A percentile compares a stretch with the other conserved stretches of the same genome.
phyloP scores from a whole-genome alignment of 805 yeast genomes.

The Kodamaea fukazawae region DNA sequence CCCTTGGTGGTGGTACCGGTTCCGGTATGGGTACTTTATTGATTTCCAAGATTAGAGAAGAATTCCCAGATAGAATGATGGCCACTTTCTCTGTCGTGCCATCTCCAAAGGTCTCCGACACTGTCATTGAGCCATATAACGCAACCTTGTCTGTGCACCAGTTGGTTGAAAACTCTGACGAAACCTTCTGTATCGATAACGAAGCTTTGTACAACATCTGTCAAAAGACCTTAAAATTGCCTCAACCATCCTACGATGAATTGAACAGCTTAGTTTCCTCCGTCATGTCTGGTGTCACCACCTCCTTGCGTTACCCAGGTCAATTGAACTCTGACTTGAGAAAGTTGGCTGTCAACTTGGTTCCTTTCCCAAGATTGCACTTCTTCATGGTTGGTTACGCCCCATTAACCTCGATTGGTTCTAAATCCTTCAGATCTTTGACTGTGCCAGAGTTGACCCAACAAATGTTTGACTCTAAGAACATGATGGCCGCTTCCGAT shows the following conservation, averaged over 20 bases:
- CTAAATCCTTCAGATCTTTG: conserved; percentile 78
- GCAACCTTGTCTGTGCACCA: conserved; percentile 90
- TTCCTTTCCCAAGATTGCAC: conserved; percentile 93
- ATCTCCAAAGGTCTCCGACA: conserved; percentile 85
- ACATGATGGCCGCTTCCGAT: conserved; percentile 95
- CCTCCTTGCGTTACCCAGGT: conserved; percentile 92
- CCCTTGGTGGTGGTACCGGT: conserved; percentile 82
- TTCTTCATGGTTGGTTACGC: conserved; percentile 96
- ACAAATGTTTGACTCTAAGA: conserved; percentile 88
- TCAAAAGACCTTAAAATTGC: conserved; percentile 77
- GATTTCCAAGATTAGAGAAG: conserved; percentile 83
- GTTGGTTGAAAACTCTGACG: conserved; percentile 86
- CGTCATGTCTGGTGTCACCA: conserved; percentile 94
- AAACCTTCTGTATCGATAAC: conserved; percentile 92
- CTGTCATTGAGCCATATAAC: conserved; percentile 93
- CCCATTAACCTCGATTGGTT: conserved; percentile 77
- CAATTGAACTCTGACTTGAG: conserved; percentile 90
- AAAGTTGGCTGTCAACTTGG: conserved; percentile 89
- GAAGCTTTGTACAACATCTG: conserved; percentile 91
- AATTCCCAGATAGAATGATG: conserved; percentile 93
- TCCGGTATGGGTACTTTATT: conserved; percentile 94
- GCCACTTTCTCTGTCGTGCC: conserved; percentile 94
- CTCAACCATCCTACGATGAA: conserved; percentile 75
- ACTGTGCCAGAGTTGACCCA: conserved; percentile 90
- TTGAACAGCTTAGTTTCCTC: conserved; percentile 80